Conservation (phyloP, 106 monocot species). For the Cymbidium sinense region DNA sequence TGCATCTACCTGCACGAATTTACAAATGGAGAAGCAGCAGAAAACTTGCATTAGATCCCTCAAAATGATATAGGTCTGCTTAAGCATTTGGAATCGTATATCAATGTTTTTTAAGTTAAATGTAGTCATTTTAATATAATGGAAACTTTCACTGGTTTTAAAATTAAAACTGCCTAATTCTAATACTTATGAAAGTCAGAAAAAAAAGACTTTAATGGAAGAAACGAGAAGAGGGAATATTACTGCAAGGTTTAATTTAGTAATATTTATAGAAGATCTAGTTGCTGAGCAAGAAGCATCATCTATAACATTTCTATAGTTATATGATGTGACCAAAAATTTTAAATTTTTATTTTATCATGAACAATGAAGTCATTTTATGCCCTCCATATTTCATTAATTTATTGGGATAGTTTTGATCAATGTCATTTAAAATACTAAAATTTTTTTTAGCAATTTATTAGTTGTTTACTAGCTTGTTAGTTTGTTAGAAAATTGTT, state of each 20-base stretch:
- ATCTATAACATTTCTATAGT: not conserved
- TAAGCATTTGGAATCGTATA: not conserved
- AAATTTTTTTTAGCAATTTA: no score
- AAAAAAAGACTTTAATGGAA: not conserved
- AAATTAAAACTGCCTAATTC: not conserved
- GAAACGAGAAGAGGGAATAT: not conserved
- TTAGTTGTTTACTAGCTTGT: no score
- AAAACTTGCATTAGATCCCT: not conserved
- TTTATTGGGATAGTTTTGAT: no score
- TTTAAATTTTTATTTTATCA: no score
- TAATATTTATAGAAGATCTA: not conserved
- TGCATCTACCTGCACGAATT: slow-evolving; percentile 75
- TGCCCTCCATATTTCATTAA: no score
- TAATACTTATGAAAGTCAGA: not conserved
- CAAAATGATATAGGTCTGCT: not conserved
- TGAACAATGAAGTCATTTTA: no score
- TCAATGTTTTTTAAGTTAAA: not conserved
- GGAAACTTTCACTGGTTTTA: not conserved
- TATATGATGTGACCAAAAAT: no score
- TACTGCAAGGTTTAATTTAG: not conserved
- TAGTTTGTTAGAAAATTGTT: no score
- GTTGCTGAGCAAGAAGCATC: not conserved
- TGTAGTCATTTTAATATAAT: not conserved
- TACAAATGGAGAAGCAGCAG: not conserved
- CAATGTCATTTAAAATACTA: no score